Evolutionary conservation across 2,329 filamentous ascomycete genomes (phyloP).

Genomic region (Diaporthe vaccinii): DNA sequence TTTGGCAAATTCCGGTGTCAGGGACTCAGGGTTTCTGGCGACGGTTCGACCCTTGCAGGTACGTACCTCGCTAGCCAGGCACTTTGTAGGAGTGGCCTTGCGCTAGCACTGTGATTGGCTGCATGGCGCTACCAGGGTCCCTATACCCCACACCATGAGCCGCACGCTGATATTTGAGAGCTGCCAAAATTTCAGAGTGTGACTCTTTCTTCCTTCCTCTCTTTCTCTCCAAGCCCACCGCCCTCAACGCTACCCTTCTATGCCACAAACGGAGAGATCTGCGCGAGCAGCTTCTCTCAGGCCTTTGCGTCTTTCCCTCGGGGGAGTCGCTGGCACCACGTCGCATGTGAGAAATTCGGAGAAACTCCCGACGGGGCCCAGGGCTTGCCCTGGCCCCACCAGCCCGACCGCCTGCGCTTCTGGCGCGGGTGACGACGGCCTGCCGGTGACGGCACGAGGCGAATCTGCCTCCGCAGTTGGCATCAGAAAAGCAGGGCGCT

Average conservation of each 20-base stretch:
- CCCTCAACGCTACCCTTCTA: conserved; percentile 92
- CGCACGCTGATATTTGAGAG: conserved; percentile 42
- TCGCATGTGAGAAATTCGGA: conserved; percentile 83
- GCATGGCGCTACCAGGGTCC: neutral
- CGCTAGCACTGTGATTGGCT: conserved; percentile 7
- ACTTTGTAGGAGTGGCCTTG: neutral
- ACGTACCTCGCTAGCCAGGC: neutral
- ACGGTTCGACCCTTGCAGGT: neutral
- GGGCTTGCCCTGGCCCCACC: conserved; percentile 43
- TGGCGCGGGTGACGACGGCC: conserved; percentile 41
- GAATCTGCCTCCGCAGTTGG: conserved; percentile 49
- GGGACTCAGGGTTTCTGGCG: neutral
- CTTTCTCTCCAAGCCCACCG: conserved; percentile 75
- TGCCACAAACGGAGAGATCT: conserved; percentile 78
- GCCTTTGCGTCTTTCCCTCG: conserved; percentile 36
- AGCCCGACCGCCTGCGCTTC: conserved; percentile 40
- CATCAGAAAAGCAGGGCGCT: conserved; percentile 52
- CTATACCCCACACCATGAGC: conserved; percentile 37
- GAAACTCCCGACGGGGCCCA: conserved; percentile 44
- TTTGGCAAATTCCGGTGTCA: neutral
- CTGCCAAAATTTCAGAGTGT: conserved; percentile 42
- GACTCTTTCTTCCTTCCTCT: conserved; percentile 49
- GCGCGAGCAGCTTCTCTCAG: conserved; percentile 54
- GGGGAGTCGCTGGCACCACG: conserved; percentile 18
- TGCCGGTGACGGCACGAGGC: conserved; percentile 51